Evolutionary conservation across 139 green algal genomes (phyloP), one percentile per base, ranked within the genome.

Genomic region (Yamagishiella unicocca): DNA sequence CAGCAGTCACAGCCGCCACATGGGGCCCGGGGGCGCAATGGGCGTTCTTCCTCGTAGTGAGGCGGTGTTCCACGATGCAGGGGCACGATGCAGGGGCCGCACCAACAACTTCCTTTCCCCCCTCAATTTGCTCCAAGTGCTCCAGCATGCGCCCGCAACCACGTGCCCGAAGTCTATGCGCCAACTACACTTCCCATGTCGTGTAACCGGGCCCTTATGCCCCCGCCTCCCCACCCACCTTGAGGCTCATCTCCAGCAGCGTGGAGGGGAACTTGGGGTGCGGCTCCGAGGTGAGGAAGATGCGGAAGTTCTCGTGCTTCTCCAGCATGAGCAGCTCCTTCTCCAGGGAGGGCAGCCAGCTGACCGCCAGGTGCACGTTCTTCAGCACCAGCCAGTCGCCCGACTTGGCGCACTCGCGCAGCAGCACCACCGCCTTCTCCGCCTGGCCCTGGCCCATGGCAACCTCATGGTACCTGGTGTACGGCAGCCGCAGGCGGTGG

Each of bases 361-460:
- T 66, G 17, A 96, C 93, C 21, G 93, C 90, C 67, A 98, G 92
- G 81, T 98, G 96, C 46, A 96, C 68, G 74, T 98, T 98, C 94
- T 98, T 97, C 25, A 98, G 90, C 80, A 92, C 93, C 83, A 98
- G 90, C 96, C 96, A 98, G 74, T 91, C 85, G 43, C 84, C 76
- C 38, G 55, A 82, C n/a, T 85, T 79, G 12, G 95, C 94, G 71
- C 93, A 96, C 42, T 96, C 88, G n/a, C 85, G 83, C 74, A 98
- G 90, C 84, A 97, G 91, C 50, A 85, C 50, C 35, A 98, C 76
- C 7, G 95, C 95, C 33, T 91, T 80, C 22, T 96, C 93, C 45
- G 90, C 84, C 84, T 98, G 96, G 19, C 96, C 95, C 83, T 98
- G 94, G 14, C 95, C 95, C 93, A 98, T 97, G n/a, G 96, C 95